A percentile compares a stretch with the other conserved stretches of the same genome.
Evolutionary conservation across 805 yeast genomes (phyloP).

Genomic region (Wickerhamiella parazyma): DNA sequence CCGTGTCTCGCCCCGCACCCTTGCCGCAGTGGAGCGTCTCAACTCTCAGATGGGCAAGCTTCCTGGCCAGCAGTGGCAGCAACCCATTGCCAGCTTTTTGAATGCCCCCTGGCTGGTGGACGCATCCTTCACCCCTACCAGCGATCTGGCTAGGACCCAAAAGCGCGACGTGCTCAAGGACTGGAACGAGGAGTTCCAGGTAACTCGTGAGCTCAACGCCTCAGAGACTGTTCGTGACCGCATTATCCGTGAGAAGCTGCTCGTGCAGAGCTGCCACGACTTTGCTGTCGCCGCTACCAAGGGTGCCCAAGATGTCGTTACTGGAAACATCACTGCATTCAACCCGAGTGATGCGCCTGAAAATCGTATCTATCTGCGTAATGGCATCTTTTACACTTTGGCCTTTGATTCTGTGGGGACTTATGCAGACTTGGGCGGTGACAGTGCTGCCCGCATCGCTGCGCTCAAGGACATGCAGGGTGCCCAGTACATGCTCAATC

Average conservation of each 20-base stretch:
- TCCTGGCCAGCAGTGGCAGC: constrained; percentile 24
- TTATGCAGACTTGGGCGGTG: constrained; percentile 58
- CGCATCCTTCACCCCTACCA: constrained; percentile 12
- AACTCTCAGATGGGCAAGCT: constrained; percentile 14
- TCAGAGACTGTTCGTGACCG: constrained; percentile 46
- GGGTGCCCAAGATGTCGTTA: constrained; percentile 65
- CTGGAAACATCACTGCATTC: constrained; percentile 63
- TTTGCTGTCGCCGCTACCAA: constrained; percentile 63
- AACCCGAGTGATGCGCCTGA: constrained; percentile 59
- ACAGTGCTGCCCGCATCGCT: constrained; percentile 73
- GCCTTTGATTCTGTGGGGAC: constrained; percentile 59
- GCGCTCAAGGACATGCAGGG: constrained; percentile 67
- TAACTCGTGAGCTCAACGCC: constrained; percentile 48
- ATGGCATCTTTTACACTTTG: constrained; percentile 76
- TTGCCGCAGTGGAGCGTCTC: constrained; percentile 52
- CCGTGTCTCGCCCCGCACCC: constrained; percentile 51
- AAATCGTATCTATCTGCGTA: constrained; percentile 56
- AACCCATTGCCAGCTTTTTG: constrained; percentile 48
- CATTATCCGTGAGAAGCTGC: constrained; percentile 58
- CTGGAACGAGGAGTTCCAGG: constrained; percentile 86
- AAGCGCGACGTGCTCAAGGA: constrained; percentile 38
- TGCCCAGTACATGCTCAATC: constrained; percentile 50
- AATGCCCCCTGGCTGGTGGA: constrained; percentile 68
- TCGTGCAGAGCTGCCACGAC: constrained; percentile 58
- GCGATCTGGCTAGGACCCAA: constrained; percentile 50